phyloP scores from a whole-genome alignment of 495 filamentous ascomycete genomes.

The Aspergillus panamensis region DNA sequence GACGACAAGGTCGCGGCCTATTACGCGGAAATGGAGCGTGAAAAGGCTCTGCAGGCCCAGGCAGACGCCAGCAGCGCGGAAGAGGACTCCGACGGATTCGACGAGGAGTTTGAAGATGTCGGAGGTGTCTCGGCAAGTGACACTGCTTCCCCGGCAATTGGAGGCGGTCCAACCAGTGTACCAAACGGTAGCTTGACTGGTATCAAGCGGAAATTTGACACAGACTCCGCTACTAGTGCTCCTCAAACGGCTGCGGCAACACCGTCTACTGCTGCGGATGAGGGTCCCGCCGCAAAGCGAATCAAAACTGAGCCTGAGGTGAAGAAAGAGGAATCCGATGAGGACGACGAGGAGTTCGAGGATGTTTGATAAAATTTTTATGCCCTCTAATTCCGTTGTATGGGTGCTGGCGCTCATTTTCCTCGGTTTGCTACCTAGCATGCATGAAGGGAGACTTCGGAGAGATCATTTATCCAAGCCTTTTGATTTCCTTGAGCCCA shows the following conservation, averaged over 20 bases:
- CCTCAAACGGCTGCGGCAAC: conserved; percentile 44
- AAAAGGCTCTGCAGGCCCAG: conserved; percentile 46
- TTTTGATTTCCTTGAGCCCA: background rate
- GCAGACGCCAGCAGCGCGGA: conserved; percentile 45
- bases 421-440: background rate
- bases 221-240: conserved; percentile 39
- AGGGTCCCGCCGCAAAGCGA: conserved; percentile 43
- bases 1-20: conserved; percentile 52
- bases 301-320: conserved; percentile 36
- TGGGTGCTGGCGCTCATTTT: conserved; percentile 19
- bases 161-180: conserved; percentile 12
- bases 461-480: background rate
- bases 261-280: conserved; percentile 38
- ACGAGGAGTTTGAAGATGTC: conserved; percentile 51
- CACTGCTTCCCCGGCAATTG: conserved; percentile 35
- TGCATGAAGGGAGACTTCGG: background rate
- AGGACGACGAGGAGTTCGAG: conserved; percentile 54
- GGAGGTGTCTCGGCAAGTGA: conserved; percentile 41
- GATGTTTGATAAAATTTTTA: conserved; percentile 34
- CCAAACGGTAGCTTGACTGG: conserved; percentile 35
- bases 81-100: conserved; percentile 48
- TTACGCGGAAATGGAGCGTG: conserved; percentile 49
- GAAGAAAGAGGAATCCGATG: conserved; percentile 47
- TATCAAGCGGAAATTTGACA: conserved; percentile 41
- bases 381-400: background rate